Percentiles rank a stretch among this genome's conserved stretches.
These are phyloP conservation scores for Babesia divergens DNA, from an alignment of 169 alveolate genomes.

Conservation along the genomic window DNA sequence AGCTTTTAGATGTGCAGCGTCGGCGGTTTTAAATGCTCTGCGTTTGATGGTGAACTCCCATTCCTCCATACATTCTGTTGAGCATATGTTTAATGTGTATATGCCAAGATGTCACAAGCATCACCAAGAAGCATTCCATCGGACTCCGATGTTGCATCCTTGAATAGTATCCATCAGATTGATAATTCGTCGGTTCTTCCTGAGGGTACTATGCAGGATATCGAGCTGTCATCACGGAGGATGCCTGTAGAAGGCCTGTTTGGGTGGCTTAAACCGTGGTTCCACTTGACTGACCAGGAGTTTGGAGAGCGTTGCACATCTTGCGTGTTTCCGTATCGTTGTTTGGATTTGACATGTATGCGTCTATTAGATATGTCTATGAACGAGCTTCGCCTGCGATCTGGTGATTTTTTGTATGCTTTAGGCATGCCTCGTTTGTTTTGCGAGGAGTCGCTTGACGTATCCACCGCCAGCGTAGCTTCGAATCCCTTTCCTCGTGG, in stretches of 20 bases:
- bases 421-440: background rate
- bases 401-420: background rate
- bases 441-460: constrained; percentile 15
- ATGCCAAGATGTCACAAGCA: too few relatives aligned
- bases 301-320: constrained; percentile 37
- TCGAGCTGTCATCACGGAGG: constrained; percentile 13
- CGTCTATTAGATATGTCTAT: background rate
- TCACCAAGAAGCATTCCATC: too few relatives aligned
- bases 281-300: constrained; percentile 20
- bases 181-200: too few relatives aligned
- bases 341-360: constrained; percentile 5
- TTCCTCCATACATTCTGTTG: too few relatives aligned
- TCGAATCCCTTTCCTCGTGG: background rate
- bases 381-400: too few relatives aligned
- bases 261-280: constrained; percentile 14
- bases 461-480: background rate
- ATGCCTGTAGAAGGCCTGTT: background rate
- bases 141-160: too few relatives aligned
- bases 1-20: too few relatives aligned
- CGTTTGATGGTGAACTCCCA: too few relatives aligned
- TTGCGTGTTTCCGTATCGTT: constrained; percentile 27
- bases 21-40: too few relatives aligned
- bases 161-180: too few relatives aligned
- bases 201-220: constrained; percentile 33
- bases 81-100: too few relatives aligned